Conservation (phyloP, 495 filamentous ascomycete species). For the Chaetomium fimeti region DNA sequence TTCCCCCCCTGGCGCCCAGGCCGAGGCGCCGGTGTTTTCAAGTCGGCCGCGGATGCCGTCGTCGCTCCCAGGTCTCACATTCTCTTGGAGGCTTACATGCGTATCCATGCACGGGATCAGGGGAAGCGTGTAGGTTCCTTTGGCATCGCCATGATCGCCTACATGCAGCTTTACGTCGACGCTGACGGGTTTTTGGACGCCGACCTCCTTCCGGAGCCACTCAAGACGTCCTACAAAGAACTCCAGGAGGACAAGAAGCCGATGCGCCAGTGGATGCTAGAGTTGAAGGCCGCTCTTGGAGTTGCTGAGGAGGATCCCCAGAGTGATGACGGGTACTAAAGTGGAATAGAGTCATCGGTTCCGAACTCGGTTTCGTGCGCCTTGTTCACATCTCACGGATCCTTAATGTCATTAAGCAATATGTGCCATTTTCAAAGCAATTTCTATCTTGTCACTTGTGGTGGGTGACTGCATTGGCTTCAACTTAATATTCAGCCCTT, state of each 20-base stretch:
- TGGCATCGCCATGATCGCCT: constrained; percentile 25
- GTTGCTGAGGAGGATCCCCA: background rate
- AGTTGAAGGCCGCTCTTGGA: constrained; percentile 22
- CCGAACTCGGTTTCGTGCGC: no score
- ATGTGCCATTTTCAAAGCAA: no score
- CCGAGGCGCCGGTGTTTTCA: constrained; percentile 24
- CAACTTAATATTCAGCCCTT: no score
- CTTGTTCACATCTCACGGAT: no score
- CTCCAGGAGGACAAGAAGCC: constrained; percentile 20
- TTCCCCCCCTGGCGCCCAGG: constrained; percentile 9
- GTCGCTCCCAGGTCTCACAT: constrained; percentile 24
- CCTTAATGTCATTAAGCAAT: no score
- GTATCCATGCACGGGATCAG: constrained; percentile 22
- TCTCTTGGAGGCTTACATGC: constrained; percentile 27
- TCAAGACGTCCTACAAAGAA: constrained; percentile 25
- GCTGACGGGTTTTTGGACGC: constrained; percentile 24
- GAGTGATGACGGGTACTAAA: constrained; percentile 5
- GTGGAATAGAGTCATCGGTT: no score
- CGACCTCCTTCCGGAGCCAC: constrained; percentile 25
- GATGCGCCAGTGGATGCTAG: constrained; percentile 21
- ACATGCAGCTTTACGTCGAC: constrained; percentile 27
- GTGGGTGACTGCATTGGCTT: no score
- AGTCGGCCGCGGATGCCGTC: constrained; percentile 16
- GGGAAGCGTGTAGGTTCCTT: constrained; percentile 24
- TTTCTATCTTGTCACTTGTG: no score